phyloP scores from a whole-genome alignment of 305 asterid species.

The Andrographis paniculata region DNA sequence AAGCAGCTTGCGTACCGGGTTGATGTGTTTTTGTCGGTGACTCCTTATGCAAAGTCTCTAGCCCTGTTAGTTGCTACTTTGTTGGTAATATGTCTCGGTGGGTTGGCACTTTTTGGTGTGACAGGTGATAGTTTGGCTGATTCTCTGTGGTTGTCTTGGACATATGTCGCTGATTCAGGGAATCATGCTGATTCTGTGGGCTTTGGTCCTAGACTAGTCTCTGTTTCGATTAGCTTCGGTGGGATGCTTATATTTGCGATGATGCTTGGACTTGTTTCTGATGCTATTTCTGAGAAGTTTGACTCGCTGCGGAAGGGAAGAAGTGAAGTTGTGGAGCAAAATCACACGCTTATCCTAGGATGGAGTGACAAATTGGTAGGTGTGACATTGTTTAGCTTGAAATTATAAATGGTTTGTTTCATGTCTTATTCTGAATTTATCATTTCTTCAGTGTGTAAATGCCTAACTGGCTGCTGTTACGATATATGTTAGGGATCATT shows the following conservation, averaged over 20 bases:
- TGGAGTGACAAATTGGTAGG: conserved; percentile 95
- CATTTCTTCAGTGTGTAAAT: conserved; percentile 6
- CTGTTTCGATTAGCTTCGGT: conserved; percentile 77
- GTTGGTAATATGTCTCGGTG: conserved; percentile 69
- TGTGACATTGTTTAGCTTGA: conserved; percentile 13
- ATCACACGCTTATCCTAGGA: conserved; percentile 88
- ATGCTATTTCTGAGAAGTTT: conserved; percentile 90
- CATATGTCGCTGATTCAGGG: conserved; percentile 77
- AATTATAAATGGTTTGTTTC: conserved; percentile 1
- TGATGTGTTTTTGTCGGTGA: conserved; percentile 65
- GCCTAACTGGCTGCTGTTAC: conserved; percentile 13
- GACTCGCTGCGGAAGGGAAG: conserved; percentile 92
- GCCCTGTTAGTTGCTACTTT: conserved; percentile 77
- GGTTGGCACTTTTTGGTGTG: conserved; percentile 80
- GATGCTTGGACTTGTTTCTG: conserved; percentile 96
- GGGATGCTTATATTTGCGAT: conserved; percentile 97
- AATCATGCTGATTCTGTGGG: conserved; percentile 84
- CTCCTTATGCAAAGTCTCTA: conserved; percentile 82
- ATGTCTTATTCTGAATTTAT: conserved; percentile 7
- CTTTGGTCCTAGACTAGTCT: conserved; percentile 65
- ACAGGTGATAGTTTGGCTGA: conserved; percentile 67
- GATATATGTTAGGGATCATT: conserved; percentile 58
- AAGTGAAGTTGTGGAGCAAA: conserved; percentile 86
- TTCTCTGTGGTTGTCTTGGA: conserved; percentile 89
- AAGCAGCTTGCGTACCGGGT: conserved; percentile 77